Conservation (phyloP, 148 eudicot species). For the Nepenthes gracilis region DNA sequence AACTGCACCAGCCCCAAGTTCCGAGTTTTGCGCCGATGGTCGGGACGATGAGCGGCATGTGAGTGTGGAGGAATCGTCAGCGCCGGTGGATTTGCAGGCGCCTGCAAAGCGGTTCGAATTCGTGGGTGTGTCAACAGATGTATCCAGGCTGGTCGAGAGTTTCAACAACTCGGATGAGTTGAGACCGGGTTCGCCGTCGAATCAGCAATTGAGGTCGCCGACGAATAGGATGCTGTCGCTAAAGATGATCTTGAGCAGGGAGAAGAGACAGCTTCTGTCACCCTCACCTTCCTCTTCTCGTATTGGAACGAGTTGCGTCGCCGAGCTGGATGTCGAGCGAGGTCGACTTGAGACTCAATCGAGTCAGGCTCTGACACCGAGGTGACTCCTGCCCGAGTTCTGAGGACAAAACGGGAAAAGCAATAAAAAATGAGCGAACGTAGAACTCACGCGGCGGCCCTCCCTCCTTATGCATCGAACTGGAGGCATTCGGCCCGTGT, state of each 20-base stretch:
- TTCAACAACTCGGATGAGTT: constrained; percentile 31
- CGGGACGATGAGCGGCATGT: neutral
- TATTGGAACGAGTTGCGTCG: constrained; percentile 24
- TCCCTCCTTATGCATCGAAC: no score
- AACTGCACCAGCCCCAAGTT: constrained; percentile 9
- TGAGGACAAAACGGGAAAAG: no score
- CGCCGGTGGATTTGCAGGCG: neutral
- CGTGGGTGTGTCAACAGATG: constrained; percentile 39
- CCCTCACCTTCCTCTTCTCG: constrained; percentile 19
- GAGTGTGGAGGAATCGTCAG: neutral
- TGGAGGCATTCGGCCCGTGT: no score
- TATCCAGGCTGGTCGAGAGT: constrained; percentile 41
- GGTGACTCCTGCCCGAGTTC: no score
- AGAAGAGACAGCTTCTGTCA: constrained; percentile 21
- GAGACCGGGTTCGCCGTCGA: constrained; percentile 32
- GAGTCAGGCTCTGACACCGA: no score
- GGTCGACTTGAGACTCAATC: constrained; percentile 22
- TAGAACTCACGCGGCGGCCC: neutral
- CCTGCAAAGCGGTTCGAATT: constrained; percentile 24
- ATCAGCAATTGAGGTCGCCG: constrained; percentile 42
- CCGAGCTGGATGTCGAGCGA: constrained; percentile 41
- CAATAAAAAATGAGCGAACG: neutral
- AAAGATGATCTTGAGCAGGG: constrained; percentile 53
- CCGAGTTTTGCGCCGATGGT: neutral
- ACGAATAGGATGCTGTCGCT: constrained; percentile 41